Conservation (phyloP, 2,329 filamentous ascomycete genomes). For the Xylaria sp. region DNA sequence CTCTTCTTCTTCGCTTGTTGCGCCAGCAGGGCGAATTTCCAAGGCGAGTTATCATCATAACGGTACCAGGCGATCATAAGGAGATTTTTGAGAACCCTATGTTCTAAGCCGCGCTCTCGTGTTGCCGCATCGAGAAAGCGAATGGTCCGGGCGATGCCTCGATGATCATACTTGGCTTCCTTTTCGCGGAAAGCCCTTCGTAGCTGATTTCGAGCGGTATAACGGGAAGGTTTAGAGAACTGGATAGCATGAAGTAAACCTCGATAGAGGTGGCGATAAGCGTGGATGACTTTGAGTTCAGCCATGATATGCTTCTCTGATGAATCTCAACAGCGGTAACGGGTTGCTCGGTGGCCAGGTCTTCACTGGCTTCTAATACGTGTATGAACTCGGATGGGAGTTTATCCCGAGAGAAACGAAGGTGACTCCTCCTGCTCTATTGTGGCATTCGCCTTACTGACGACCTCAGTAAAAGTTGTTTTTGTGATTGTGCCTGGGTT, state of each 20-base stretch:
- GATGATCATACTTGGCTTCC: conserved; percentile 57
- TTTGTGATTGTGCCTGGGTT: too few species aligned
- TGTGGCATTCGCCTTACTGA: not conserved
- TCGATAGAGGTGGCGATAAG: conserved; percentile 77
- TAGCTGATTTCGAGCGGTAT: conserved; percentile 67
- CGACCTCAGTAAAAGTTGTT: not conserved
- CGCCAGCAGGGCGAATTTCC: conserved; percentile 42
- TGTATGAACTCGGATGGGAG: not conserved
- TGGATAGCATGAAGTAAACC: conserved; percentile 75
- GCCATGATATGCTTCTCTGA: conserved; percentile 43
- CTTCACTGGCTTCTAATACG: not conserved
- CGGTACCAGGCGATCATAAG: conserved; percentile 60
- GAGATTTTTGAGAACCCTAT: conserved; percentile 76
- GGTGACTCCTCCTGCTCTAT: not conserved
- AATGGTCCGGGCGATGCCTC: conserved; percentile 70
- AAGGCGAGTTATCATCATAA: conserved; percentile 43
- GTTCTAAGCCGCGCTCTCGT: conserved; percentile 72
- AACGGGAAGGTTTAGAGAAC: conserved; percentile 75
- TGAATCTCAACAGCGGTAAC: not conserved
- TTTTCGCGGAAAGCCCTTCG: conserved; percentile 68
- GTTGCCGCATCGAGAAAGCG: conserved; percentile 76
- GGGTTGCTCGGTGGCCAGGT: not conserved
- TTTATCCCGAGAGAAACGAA: not conserved
- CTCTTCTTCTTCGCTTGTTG: conserved; percentile 37
- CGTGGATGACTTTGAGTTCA: conserved; percentile 62